Evolutionary conservation across 345 rosid genomes (phyloP).

Genomic region (Excoecaria agallocha): DNA sequence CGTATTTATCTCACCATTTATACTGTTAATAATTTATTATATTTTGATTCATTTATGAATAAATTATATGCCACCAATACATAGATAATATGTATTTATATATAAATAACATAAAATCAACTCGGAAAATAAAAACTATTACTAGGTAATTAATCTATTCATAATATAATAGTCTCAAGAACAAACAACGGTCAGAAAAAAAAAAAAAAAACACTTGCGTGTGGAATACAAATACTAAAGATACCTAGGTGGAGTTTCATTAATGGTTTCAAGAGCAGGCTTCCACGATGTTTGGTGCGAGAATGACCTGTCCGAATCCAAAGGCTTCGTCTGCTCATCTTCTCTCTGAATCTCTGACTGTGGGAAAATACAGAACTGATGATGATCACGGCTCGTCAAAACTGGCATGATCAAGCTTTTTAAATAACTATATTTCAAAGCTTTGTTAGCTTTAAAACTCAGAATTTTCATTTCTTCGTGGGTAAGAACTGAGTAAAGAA

Average conservation of each 20-base stretch:
- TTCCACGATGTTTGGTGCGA: constrained; percentile 57
- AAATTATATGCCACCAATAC: too few relatives aligned
- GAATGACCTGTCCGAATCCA: constrained; percentile 13
- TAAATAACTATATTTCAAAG: constrained; percentile 26
- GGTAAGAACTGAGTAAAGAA: constrained; percentile 52
- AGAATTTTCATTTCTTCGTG: constrained; percentile 44
- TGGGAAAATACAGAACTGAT: constrained; percentile 41
- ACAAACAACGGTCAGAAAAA: not conserved
- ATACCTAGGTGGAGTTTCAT: constrained; percentile 33
- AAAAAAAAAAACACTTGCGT: too few relatives aligned
- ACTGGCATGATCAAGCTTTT: constrained; percentile 24
- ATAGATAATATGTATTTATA: too few relatives aligned
- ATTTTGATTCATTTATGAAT: too few relatives aligned
- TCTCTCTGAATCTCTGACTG: constrained; percentile 9
- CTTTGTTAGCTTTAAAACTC: constrained; percentile 36
- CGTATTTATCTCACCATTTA: too few relatives aligned
- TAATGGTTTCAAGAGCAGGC: constrained; percentile 59
- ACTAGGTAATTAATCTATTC: too few relatives aligned
- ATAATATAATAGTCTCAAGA: too few relatives aligned
- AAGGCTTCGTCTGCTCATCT: not conserved
- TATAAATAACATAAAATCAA: too few relatives aligned
- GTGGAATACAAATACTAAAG: not conserved
- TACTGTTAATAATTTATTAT: too few relatives aligned
- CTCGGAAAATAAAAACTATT: too few relatives aligned
- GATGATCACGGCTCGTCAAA: constrained; percentile 33